These are phyloP conservation scores for Backusella circina DNA, from an alignment of 192 early-diverging fungal genomes.

Conservation along the genomic window DNA sequence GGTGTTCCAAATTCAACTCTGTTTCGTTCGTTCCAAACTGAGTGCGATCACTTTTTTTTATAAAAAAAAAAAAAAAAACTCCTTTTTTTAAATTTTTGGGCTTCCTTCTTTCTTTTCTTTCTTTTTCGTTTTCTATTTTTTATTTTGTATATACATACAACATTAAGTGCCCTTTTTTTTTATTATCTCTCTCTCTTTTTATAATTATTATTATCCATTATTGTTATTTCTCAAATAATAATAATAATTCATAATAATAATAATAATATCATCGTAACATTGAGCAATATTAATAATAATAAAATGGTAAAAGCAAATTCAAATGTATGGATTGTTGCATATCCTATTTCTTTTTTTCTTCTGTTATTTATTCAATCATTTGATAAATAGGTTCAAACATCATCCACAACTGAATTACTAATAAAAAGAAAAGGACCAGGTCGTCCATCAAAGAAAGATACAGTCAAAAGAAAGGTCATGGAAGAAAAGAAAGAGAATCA, in stretches of 20 bases:
- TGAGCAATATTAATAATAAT: background rate
- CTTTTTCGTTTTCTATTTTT: background rate
- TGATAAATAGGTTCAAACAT: background rate
- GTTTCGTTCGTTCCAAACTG: background rate
- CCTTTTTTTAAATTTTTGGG: background rate
- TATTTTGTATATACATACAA: background rate
- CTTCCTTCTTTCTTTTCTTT: background rate
- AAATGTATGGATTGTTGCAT: background rate
- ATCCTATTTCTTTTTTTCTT: no score
- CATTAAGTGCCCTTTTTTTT: no score
- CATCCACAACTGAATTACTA: background rate
- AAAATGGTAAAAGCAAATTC: background rate
- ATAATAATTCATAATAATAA: background rate
- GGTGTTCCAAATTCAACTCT: background rate
- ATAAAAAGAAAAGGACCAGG: slow-evolving; percentile 5
- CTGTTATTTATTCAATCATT: background rate
- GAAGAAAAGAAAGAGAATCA: background rate
- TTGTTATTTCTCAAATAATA: background rate
- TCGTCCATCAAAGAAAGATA: slow-evolving; percentile 1
- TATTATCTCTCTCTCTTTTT: background rate
- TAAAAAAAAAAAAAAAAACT: background rate
- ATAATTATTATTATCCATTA: background rate
- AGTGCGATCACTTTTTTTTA: background rate
- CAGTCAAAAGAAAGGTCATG: background rate
- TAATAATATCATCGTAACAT: background rate